Evolutionary conservation across 805 yeast species (phyloP).

Genomic region (Kurtzmaniella cleridarum): DNA sequence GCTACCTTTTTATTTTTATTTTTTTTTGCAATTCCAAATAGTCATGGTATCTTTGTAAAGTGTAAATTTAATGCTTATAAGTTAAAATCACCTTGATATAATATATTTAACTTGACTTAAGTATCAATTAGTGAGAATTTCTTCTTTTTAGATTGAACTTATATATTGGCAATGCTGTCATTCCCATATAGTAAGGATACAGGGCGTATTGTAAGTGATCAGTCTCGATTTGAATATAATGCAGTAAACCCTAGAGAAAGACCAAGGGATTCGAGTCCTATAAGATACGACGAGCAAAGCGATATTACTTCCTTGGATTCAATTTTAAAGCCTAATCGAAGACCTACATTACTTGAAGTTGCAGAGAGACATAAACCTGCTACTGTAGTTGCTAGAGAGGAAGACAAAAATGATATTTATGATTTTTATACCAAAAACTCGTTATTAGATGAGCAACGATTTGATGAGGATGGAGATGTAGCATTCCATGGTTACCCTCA

Average conservation of each 20-base stretch:
- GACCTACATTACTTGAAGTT: conserved; percentile 2
- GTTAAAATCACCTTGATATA: too few relatives aligned
- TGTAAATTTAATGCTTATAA: too few relatives aligned
- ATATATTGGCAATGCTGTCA: conserved; percentile 8
- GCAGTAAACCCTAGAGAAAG: conserved; percentile 18
- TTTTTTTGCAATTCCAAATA: too few relatives aligned
- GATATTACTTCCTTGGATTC: conserved; percentile 1
- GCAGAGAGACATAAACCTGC: background rate
- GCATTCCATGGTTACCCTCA: conserved; percentile 6
- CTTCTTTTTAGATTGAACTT: background rate
- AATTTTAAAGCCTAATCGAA: background rate
- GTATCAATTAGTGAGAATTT: too few relatives aligned
- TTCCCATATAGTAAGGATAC: conserved; percentile 17
- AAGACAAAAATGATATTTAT: conserved; percentile 6
- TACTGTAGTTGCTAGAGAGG: conserved; percentile 2
- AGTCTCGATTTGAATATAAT: conserved; percentile 28
- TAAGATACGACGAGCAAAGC: conserved; percentile 11
- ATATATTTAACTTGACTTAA: too few relatives aligned
- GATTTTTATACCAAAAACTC: conserved; percentile 1
- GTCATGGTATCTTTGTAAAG: too few relatives aligned
- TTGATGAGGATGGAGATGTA: background rate
- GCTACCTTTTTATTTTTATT: too few relatives aligned
- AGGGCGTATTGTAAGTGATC: conserved; percentile 24
- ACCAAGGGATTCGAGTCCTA: conserved; percentile 29
- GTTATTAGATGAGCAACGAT: too few relatives aligned